Evolutionary conservation across 768 basidiomycete genomes (phyloP), one percentile per base, ranked within the genome.

Genomic region (Lactarius hengduanensis): DNA sequence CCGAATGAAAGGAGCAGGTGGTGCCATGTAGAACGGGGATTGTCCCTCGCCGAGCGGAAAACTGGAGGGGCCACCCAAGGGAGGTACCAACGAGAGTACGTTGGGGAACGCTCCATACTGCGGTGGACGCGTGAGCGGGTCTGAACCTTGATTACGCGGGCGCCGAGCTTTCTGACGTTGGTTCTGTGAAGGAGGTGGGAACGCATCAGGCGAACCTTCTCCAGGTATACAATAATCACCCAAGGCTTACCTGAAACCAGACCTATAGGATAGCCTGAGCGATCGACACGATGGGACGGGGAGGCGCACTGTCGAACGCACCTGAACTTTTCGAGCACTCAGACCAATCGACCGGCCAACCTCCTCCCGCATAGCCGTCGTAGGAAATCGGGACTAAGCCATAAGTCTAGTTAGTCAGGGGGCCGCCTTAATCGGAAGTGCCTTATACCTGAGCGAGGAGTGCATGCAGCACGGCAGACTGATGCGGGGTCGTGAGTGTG

Each of bases 241-340:
- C 60, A 67, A 1, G 69, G 67, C 79, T 77, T 76, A 90, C 91
- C 83, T 93, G 92, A 77, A 94, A 94, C 92, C 92, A 94, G 71
- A 94, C 92, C 92, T 94, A 72, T 36, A 41, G 3, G n/a, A 45
- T 11, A 86, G 88, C 71, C 43, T 47, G 16, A 55, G 38, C 72
- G 64, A 72, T 61, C 53, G 62, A 69, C 54, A 68, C 32, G 65
- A 32, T 63, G 34, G 53, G 69, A 55, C 59, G n/a, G 32, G 36
- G 53, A 32, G 58, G 40, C 47, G 73, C 60, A 64, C 66, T 67
- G 41, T 59, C 11, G 40, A 36, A 81, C 88, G 73, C 72, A 90
- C 92, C 85, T 95, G 92, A 3, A 95, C 92, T 80, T 94, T 92
- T 47, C 92, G 84, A 57, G 92, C 91, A 74, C 91, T 93, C 73